Percentiles rank a stretch among this genome's conserved stretches.
These are phyloP conservation scores for Ceriops decandra DNA, from an alignment of 345 rosid species.

Conservation along the genomic window DNA sequence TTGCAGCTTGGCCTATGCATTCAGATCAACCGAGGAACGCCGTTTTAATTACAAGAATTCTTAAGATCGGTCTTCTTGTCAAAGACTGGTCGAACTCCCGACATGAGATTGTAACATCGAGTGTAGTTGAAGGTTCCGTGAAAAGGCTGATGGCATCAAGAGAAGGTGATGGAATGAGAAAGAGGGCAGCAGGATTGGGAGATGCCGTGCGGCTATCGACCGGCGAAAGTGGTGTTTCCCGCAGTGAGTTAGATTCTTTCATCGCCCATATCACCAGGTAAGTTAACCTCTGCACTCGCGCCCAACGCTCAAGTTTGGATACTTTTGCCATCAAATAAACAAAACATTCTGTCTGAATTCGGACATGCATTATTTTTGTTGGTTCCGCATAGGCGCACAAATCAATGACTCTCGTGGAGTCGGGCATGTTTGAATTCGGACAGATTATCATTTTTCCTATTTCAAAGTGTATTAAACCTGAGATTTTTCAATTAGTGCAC, in stretches of 20 bases:
- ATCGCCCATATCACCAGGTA: slow-evolving; percentile 38
- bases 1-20: slow-evolving; percentile 63
- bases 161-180: slow-evolving; percentile 49
- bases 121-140: slow-evolving; percentile 25
- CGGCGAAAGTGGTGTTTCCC: slow-evolving; percentile 38
- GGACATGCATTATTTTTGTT: too few species aligned
- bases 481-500: too few species aligned
- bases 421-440: background rate
- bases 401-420: too few species aligned
- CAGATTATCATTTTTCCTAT: background rate
- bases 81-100: slow-evolving; percentile 28
- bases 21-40: slow-evolving; percentile 59
- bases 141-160: slow-evolving; percentile 41
- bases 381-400: too few species aligned
- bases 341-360: too few species aligned
- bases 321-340: too few species aligned
- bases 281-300: too few species aligned
- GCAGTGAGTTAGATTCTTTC: slow-evolving; percentile 45
- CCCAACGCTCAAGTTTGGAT: too few species aligned
- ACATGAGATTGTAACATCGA: slow-evolving; percentile 22
- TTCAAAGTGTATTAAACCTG: too few species aligned
- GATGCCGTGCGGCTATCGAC: slow-evolving; percentile 18
- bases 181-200: slow-evolving; percentile 39
- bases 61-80: slow-evolving; percentile 38
- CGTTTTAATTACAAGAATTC: slow-evolving; percentile 32